These are phyloP conservation scores for Pouteria campechiana DNA, from an alignment of 179 eudicot genomes.

Conservation along the genomic window DNA sequence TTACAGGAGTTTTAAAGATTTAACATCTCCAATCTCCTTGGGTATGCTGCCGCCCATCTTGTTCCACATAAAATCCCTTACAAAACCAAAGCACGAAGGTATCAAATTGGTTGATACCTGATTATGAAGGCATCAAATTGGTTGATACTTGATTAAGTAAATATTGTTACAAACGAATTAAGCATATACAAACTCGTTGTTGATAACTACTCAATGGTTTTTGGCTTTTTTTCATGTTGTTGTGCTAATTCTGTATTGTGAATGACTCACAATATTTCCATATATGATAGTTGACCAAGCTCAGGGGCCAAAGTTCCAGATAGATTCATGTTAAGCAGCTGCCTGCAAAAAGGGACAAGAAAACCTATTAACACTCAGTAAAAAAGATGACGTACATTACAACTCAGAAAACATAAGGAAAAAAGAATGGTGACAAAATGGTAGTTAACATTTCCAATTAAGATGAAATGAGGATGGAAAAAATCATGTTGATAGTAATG, in stretches of 20 bases:
- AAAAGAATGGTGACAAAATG: not conserved
- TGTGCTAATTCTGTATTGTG: not conserved
- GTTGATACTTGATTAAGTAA: no score
- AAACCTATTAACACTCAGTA: not conserved
- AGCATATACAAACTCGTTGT: no score
- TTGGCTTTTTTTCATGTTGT: no score
- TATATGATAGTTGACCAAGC: conserved; percentile 50
- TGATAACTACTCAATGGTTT: no score
- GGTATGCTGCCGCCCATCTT: conserved; percentile 70
- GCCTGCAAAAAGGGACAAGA: conserved; percentile 32
- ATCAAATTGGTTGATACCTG: no score
- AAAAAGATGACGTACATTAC: not conserved
- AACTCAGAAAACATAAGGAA: not conserved
- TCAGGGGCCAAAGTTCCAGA: conserved; percentile 66
- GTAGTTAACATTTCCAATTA: no score
- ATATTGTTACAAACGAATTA: no score
- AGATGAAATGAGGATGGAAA: no score
- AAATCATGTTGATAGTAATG: no score
- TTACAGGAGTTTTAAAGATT: conserved; percentile 59
- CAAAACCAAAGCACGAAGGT: conserved; percentile 8
- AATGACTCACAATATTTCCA: conserved; percentile 59
- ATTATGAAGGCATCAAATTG: no score
- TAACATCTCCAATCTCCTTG: conserved; percentile 69
- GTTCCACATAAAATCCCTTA: conserved; percentile 94
- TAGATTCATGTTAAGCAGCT: conserved; percentile 48